phyloP scores from a whole-genome alignment of 1,284 basidiomycete genomes.

The Athelia psychrophila region DNA sequence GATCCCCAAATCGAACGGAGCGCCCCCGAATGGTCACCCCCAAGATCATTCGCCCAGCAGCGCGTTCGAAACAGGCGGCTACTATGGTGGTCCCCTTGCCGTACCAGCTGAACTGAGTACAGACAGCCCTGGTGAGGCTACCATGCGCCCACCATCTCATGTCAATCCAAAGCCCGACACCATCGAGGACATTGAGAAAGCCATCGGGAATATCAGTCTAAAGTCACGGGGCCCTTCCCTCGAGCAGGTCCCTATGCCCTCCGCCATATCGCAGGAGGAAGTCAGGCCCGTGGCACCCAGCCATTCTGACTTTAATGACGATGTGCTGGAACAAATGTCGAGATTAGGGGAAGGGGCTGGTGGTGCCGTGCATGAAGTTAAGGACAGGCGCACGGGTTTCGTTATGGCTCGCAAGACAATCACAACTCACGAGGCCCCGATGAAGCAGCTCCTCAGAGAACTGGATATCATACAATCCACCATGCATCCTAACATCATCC shows the following conservation, averaged over 20 bases:
- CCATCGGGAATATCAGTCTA: constrained; percentile 31
- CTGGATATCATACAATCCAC: constrained; percentile 87
- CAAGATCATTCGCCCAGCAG: background rate
- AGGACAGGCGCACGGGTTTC: constrained; percentile 69
- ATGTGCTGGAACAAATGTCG: constrained; percentile 68
- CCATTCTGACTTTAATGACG: constrained; percentile 55
- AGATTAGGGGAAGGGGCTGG: constrained; percentile 94
- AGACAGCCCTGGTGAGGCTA: constrained; percentile 46
- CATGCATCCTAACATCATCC: constrained; percentile 85
- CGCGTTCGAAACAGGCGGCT: constrained; percentile 15
- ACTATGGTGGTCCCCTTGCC: constrained; percentile 28
- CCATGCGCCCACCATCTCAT: constrained; percentile 48
- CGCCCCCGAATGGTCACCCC: background rate
- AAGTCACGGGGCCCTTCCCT: constrained; percentile 9
- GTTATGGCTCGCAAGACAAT: constrained; percentile 97
- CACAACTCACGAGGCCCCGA: constrained; percentile 89
- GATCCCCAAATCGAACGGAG: background rate
- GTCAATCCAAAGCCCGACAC: constrained; percentile 30
- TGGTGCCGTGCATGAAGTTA: constrained; percentile 92
- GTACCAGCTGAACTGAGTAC: constrained; percentile 26
- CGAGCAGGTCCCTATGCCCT: background rate
- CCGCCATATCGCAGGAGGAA: background rate
- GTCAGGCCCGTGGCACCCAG: constrained; percentile 17
- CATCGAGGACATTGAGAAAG: constrained; percentile 36
- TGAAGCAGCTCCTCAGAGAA: constrained; percentile 92